Base-by-base conservation (phyloP, 2,329 filamentous ascomycete species). In the Mycosphaerella arachidis region DNA sequence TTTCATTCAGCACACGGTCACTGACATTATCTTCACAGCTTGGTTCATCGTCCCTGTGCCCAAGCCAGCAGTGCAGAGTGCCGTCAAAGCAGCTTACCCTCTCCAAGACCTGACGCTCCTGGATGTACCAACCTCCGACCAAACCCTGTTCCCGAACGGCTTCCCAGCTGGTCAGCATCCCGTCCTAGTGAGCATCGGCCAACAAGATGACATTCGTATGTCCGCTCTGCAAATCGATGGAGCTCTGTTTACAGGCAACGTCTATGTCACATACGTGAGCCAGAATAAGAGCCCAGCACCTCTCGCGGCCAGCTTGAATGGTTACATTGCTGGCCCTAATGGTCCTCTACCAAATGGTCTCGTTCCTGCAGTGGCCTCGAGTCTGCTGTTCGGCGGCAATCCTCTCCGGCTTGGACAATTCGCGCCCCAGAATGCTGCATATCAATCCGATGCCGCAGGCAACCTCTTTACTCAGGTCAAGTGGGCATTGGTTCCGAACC, bases 211-310 rank as follows among this genome's bases (percentile, higher is more conserved):
- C 46, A 68, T 66, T 43, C 63, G 66, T 18, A 66, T 68, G 60
- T 58, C 61, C 5, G 59, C 57, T 7, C 56, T 68, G 18, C 65
- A 68, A 43, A 69, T 68, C 45, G 61, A 67, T 33, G 67, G 65
- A 7, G 59, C 53, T 1, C 57, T 66, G 4, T 45, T 64, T 13
- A 37, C 20, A 10, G 57, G 45, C 33, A 30, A 35, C 2, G 35
- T 64, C 24, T 63, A 64, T 27, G 60, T 61, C 5, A 58, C 65
- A 6, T 68, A 67, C 43, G 65, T 69, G 16, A 31, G 53, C 29
- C 57, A 59, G 6, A 33, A 55, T n/a, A 53, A 57, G 18, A 54
- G 51, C 33, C 30, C 40, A 16, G 60, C 63, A 2, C 59, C 66
- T 0, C 51, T 68, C 7, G 9, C 52, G 6, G 65, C 64, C 10